phyloP scores from a whole-genome alignment of 140 eudicot genomes.

The Cichorium intybus region DNA sequence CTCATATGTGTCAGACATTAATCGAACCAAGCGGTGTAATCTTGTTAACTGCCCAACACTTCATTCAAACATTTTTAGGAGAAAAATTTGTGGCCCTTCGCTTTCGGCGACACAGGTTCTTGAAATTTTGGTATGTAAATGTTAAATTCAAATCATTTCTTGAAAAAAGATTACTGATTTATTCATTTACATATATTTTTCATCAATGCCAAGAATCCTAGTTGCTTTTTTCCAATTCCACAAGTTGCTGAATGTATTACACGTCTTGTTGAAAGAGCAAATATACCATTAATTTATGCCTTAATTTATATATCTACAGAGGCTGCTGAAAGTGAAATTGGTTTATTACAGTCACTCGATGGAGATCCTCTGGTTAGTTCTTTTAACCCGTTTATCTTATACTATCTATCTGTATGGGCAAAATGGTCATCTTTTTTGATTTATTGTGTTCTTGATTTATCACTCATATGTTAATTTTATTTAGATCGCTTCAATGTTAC shows the following conservation, averaged over 20 bases:
- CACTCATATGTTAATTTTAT: too few relatives aligned
- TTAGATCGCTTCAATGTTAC: too few relatives aligned
- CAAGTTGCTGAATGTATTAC: slow-evolving; percentile 92
- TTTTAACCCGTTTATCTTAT: neutral
- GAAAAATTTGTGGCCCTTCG: slow-evolving; percentile 81
- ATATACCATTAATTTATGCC: slow-evolving; percentile 86
- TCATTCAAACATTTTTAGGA: slow-evolving; percentile 87
- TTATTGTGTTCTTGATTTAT: too few relatives aligned
- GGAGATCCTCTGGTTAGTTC: slow-evolving; percentile 80
- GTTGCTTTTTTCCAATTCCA: slow-evolving; percentile 93
- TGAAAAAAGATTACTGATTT: too few relatives aligned
- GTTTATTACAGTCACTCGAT: slow-evolving; percentile 78
- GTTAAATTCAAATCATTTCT: too few relatives aligned
- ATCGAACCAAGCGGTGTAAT: slow-evolving; percentile 88
- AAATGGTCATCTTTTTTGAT: slow-evolving; percentile 1
- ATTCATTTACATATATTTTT: neutral
- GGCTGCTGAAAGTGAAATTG: slow-evolving; percentile 98
- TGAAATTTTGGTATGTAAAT: slow-evolving; percentile 82
- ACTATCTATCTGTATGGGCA: neutral
- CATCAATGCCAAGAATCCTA: slow-evolving; percentile 93
- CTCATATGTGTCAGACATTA: slow-evolving; percentile 77
- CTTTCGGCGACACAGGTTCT: slow-evolving; percentile 92
- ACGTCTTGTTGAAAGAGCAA: slow-evolving; percentile 81
- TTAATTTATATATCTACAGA: slow-evolving; percentile 96
- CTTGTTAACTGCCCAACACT: slow-evolving; percentile 86